Evolutionary conservation across 2,329 filamentous ascomycete species (phyloP).

Genomic region (Beauveria varroae): DNA sequence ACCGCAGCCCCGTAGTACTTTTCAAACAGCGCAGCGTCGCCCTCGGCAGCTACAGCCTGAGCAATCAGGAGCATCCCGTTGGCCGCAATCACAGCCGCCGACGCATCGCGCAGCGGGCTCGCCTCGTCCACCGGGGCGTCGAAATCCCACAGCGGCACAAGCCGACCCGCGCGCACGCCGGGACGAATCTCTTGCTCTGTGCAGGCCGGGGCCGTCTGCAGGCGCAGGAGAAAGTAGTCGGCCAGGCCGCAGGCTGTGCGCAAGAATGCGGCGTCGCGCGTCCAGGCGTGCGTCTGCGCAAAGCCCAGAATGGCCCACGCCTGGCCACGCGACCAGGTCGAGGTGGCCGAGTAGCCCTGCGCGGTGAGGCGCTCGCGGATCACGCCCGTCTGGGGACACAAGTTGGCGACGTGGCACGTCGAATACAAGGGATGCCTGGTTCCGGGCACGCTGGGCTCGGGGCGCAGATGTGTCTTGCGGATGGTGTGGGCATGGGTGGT

Average conservation of each 20-base stretch:
- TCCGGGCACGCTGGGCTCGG: slow-evolving; percentile 17
- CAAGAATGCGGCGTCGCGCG: slow-evolving; percentile 32
- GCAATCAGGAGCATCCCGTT: slow-evolving; percentile 34
- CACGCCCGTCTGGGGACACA: slow-evolving; percentile 31
- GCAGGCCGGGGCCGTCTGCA: slow-evolving; percentile 22
- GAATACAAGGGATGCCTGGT: slow-evolving; percentile 17
- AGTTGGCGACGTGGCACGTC: slow-evolving; percentile 38
- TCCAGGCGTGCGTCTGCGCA: slow-evolving; percentile 41
- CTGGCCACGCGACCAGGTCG: slow-evolving; percentile 43
- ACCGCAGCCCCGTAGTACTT: slow-evolving; percentile 22
- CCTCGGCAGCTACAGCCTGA: slow-evolving; percentile 21
- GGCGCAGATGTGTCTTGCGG: slow-evolving; percentile 30
- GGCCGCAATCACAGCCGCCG: slow-evolving; percentile 32
- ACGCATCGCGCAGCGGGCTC: slow-evolving; percentile 27
- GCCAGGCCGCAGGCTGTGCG: slow-evolving; percentile 35
- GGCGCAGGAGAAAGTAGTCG: slow-evolving; percentile 37
- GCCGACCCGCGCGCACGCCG: slow-evolving; percentile 12
- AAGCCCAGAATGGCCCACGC: slow-evolving; percentile 43
- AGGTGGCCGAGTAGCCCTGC: slow-evolving; percentile 37
- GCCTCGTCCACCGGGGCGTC: slow-evolving; percentile 34
- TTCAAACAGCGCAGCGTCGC: slow-evolving; percentile 13
- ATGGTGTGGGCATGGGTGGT: slow-evolving; percentile 32
- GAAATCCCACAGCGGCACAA: slow-evolving; percentile 26
- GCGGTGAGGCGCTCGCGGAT: slow-evolving; percentile 34
- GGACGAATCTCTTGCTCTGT: slow-evolving; percentile 16